Conservation (phyloP, 2,329 filamentous ascomycete genomes). For the Akanthomyces uredinophilus region DNA sequence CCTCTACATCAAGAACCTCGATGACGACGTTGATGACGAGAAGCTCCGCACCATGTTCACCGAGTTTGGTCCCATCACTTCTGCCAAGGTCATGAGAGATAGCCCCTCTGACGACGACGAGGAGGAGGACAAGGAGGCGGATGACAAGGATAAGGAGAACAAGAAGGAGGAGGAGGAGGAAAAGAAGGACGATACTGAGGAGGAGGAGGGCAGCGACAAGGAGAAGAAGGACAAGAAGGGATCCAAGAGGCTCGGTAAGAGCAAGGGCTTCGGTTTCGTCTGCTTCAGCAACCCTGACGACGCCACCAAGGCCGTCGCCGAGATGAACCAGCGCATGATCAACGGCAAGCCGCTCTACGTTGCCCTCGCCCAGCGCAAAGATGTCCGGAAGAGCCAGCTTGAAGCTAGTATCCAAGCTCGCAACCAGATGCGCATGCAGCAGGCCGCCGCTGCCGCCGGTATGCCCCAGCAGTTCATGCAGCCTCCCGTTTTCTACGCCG, state of each 20-base stretch:
- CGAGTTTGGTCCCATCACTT: constrained; percentile 91
- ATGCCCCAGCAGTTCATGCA: constrained; percentile 87
- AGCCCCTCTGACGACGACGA: constrained; percentile 51
- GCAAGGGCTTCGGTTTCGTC: constrained; percentile 99
- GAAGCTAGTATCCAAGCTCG: constrained; percentile 98
- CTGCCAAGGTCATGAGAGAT: constrained; percentile 98
- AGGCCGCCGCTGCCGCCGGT: constrained; percentile 83
- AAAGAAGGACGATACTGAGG: constrained; percentile 37
- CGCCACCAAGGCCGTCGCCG: constrained; percentile 96
- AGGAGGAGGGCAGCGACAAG: constrained; percentile 43
- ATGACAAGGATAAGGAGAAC: constrained; percentile 48
- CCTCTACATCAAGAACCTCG: constrained; percentile 98
- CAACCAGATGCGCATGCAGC: constrained; percentile 97
- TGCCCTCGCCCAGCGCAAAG: constrained; percentile 97
- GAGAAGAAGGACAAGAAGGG: constrained; percentile 54
- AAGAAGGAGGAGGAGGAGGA: constrained; percentile 43
- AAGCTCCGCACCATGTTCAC: constrained; percentile 93
- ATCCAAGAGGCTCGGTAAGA: constrained; percentile 80
- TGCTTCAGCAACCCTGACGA: constrained; percentile 99
- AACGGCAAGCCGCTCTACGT: constrained; percentile 96
- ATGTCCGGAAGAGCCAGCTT: constrained; percentile 98
- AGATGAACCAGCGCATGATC: constrained; percentile 99
- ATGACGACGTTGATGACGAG: constrained; percentile 95
- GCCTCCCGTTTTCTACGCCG: constrained; percentile 86
- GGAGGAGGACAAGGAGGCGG: constrained; percentile 50